These are phyloP conservation scores for Trypanosoma scelopori DNA, from an alignment of 208 protist species.

Conservation along the genomic window DNA sequence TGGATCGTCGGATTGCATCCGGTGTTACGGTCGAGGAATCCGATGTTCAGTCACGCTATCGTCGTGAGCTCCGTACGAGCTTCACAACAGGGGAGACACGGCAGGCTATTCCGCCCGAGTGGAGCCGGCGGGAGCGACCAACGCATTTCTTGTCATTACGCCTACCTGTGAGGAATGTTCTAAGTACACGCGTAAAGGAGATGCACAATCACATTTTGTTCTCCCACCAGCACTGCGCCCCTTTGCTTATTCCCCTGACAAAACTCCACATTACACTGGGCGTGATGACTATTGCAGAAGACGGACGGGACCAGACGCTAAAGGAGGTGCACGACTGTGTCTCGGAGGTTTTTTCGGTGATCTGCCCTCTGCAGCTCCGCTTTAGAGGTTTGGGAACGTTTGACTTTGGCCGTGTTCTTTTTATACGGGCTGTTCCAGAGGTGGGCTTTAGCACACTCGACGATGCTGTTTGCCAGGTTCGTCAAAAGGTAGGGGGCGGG, in stretches of 20 bases:
- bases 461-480: constrained; percentile 47
- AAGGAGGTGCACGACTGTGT: constrained; percentile 41
- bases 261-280: constrained; percentile 83
- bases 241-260: constrained; percentile 63
- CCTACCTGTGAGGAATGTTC: constrained; percentile 56
- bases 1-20: constrained; percentile 62
- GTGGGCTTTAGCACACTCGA: constrained; percentile 66
- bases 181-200: constrained; percentile 59
- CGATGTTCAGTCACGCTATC: constrained; percentile 78
- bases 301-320: constrained; percentile 25
- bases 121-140: constrained; percentile 53
- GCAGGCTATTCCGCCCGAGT: constrained; percentile 62
- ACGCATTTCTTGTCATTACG: constrained; percentile 86
- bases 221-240: constrained; percentile 43
- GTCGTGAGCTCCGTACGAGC: constrained; percentile 69
- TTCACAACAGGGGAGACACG: constrained; percentile 80
- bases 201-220: constrained; percentile 80
- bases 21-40: constrained; percentile 42
- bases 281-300: constrained; percentile 60
- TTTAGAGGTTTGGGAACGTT: constrained; percentile 88
- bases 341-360: constrained; percentile 41
- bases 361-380: constrained; percentile 59
- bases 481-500: constrained; percentile 44
- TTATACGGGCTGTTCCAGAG: constrained; percentile 62
- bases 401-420: constrained; percentile 73